Conservation (phyloP, 768 basidiomycete species). For the Russula ochroleuca region DNA sequence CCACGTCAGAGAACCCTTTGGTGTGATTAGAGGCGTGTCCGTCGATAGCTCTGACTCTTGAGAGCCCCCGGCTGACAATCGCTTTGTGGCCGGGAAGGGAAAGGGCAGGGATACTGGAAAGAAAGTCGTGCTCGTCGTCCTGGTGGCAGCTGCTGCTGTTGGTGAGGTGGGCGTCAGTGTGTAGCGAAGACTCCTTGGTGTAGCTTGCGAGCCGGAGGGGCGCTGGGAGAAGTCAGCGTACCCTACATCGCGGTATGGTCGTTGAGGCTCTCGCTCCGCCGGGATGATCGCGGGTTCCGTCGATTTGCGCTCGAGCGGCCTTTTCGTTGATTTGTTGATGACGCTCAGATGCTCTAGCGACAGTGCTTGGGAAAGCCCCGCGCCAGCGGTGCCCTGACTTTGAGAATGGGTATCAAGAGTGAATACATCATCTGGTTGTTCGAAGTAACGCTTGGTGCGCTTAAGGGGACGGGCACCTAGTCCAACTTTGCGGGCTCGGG, state of each 20-base stretch:
- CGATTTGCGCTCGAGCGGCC: conserved; percentile 21
- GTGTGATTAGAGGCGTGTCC: conserved; percentile 51
- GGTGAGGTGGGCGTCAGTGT: conserved; percentile 7
- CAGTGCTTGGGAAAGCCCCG: background rate
- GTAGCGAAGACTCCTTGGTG: background rate
- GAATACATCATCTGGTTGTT: conserved; percentile 32
- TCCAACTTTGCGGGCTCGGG: conserved; percentile 46
- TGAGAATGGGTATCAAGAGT: conserved; percentile 18
- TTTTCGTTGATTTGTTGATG: background rate
- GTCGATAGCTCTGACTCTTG: conserved; percentile 46
- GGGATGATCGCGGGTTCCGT: conserved; percentile 25
- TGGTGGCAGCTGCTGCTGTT: background rate
- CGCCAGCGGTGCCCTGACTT: conserved; percentile 8
- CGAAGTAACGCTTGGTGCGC: conserved; percentile 36
- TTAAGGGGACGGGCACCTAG: conserved; percentile 40
- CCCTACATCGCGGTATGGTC: conserved; percentile 16
- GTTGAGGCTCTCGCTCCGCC: conserved; percentile 6
- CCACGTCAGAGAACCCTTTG: conserved; percentile 52
- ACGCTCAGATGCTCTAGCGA: conserved; percentile 1
- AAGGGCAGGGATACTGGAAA: conserved; percentile 2
- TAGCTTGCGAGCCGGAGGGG: conserved; percentile 15
- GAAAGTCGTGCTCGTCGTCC: background rate
- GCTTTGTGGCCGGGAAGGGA: conserved; percentile 15
- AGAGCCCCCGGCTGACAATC: conserved; percentile 30
- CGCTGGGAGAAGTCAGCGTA: conserved; percentile 21